Evolutionary conservation across 2,329 filamentous ascomycete species (phyloP), one percentile per base, ranked within the genome.

Genomic region (Fusarium sp.): DNA sequence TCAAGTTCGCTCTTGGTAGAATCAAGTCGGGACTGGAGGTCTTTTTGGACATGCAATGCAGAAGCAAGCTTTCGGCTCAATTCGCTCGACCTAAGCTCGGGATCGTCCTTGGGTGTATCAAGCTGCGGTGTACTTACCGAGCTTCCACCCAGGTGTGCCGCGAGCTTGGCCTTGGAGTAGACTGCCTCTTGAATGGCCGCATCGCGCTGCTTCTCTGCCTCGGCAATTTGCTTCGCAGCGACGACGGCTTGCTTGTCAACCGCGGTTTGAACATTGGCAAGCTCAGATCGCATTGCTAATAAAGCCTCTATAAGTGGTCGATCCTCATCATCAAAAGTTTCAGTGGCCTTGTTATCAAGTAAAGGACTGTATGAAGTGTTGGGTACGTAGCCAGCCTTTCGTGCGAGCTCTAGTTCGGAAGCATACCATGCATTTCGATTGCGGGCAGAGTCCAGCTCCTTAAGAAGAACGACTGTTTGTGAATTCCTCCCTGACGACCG

Each of bases 361-460:
- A 89, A 85, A 16, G 93, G 90, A 75, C 88, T 92, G 27, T 89
- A 87, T 2, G 90, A 89, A 4, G 89, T 84, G 67, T 88, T 93
- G 18, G 93, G 88, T 9, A 89, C 86, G 76, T 98, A 99, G 7
- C 96, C 96, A 42, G 93, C 89, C 80, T 97, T 97, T 51, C 92
- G 90, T 9, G 96, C 97, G 68, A 99, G 84, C 61, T 97, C 93
- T 47, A 99, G 85, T 80, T 99, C 96, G 0, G 95, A 98, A 10
- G 94, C 93, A 79, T 97, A 98, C 96, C 96, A 99, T 1, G 95
- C 95, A 80, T 97, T 98, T 54, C 92, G 89, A 76, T 92, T 96
- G 75, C 93, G 93, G 5, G 91, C 87, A 11, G 89, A 86, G 77
- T 99, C 95, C 4, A 99, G 85, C 77, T 99, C 96, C 77, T 96